Base-by-base conservation (phyloP, 768 basidiomycete genomes). In the Kwoniella botswanensis region DNA sequence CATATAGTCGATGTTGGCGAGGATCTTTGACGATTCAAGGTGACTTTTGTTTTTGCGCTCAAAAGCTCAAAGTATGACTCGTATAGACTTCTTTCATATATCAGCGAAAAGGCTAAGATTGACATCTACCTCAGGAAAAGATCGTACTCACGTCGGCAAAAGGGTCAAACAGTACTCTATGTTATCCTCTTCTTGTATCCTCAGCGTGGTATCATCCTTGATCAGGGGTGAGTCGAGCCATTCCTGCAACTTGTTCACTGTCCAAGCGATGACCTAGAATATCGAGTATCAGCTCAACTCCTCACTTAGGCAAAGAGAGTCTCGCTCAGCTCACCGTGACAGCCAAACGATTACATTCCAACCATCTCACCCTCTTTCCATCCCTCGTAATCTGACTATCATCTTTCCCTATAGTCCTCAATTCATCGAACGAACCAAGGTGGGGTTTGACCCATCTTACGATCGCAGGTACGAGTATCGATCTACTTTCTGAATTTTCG, bases 371-470 rank as follows among this genome's bases (percentile, higher is more conserved):
- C 10, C 92, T 88, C n/a, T 91, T 90, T 10, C 87, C 85, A 80
- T 97, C 93, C 56, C 88, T 87, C 21, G 85, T 86, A 46, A 79
- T 83, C 70, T 94, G 92, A 2, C 88, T 85, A 72, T 95, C 94
- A 65, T 86, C 89, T 1, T 88, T 84, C 2, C 63, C 63, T 15
- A 26, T 65, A 26, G 13, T 87, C 87, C 72, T 89, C 88, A 21
- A 86, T 83, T 95, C 94, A 73, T 98, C 94, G 79, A 91, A 98
- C 35, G 89, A 88, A 26, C 95, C 95, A 77, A 98, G 93, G 82
- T 95, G 90, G 1, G 95, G 93, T 80, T 94, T 96, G 74, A 98
- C 91, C 94, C 95, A 98, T 22, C 91, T 88, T 11, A 94, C 90
- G 29, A 98, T 89, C 21, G 91, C 89, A 73, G 97, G 94, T 7